Evolutionary conservation across 2,329 filamentous ascomycete species (phyloP).

Genomic region (Fusarium dlaminii): DNA sequence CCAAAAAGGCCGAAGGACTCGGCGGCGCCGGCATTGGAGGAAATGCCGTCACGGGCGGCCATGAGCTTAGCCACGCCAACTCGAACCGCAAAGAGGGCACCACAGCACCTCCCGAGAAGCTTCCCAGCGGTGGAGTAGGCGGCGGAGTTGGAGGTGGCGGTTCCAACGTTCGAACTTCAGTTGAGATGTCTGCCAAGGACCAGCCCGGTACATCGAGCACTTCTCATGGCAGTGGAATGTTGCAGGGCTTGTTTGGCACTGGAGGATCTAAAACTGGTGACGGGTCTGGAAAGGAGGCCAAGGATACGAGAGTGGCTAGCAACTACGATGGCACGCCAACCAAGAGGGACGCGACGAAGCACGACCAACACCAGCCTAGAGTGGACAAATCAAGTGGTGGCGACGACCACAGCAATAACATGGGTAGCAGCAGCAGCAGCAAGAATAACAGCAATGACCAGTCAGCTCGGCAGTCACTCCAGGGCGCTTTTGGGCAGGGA

Average conservation of each 20-base stretch:
- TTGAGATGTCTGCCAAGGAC: constrained; percentile 40
- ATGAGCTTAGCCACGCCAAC: constrained; percentile 41
- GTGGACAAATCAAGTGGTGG: constrained; percentile 6
- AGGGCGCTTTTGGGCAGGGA: constrained; percentile 18
- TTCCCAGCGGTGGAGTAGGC: constrained; percentile 47
- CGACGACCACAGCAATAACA: neutral
- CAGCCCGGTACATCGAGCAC: constrained; percentile 12
- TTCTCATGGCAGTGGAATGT: constrained; percentile 7
- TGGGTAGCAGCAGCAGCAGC: neutral
- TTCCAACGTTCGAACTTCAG: constrained; percentile 38
- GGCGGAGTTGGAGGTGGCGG: constrained; percentile 46
- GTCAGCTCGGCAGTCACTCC: neutral
- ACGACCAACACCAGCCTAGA: constrained; percentile 17
- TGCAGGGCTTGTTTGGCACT: constrained; percentile 39
- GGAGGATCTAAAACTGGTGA: constrained; percentile 31
- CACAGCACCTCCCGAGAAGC: constrained; percentile 42
- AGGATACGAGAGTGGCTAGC: constrained; percentile 31
- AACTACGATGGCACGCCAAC: constrained; percentile 26
- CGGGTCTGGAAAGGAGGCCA: constrained; percentile 11
- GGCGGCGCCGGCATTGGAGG: constrained; percentile 46
- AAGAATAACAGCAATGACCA: neutral
- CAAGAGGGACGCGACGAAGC: constrained; percentile 16
- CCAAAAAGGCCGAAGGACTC: constrained; percentile 46
- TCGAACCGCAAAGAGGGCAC: constrained; percentile 33
- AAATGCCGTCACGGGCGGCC: constrained; percentile 44